Conservation (phyloP, 2,329 filamentous ascomycete genomes). For the Purpureocillium lavendulum region DNA sequence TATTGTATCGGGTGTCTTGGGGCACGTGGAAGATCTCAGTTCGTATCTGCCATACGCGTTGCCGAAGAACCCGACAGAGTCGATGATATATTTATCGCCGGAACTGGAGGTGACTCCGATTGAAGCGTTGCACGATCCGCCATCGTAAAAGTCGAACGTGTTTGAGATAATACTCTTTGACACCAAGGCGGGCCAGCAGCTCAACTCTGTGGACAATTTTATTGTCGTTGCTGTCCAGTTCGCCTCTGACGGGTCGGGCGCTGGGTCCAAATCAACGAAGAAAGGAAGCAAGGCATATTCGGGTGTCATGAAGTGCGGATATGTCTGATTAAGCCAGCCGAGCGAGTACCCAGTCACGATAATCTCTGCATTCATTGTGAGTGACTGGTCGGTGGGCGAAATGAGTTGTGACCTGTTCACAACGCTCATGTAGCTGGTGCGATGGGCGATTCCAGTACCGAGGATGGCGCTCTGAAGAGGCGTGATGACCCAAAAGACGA, state of each 20-base stretch:
- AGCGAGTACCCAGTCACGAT: slow-evolving; percentile 37
- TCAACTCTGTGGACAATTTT: slow-evolving; percentile 25
- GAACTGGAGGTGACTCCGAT: slow-evolving; percentile 22
- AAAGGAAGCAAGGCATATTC: slow-evolving; percentile 37
- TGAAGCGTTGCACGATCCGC: slow-evolving; percentile 25
- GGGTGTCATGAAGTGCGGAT: slow-evolving; percentile 32
- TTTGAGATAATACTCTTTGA: no score
- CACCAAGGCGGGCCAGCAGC: slow-evolving; percentile 30
- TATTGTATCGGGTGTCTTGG: slow-evolving; percentile 11
- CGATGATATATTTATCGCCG: no score
- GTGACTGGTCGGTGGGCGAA: slow-evolving; percentile 12
- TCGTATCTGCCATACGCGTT: slow-evolving; percentile 20
- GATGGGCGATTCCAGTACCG: slow-evolving; percentile 23
- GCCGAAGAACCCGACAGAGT: slow-evolving; percentile 33
- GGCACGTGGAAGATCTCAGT: slow-evolving; percentile 24
- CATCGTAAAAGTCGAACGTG: slow-evolving; percentile 26
- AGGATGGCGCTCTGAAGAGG: slow-evolving; percentile 49
- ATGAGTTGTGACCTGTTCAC: slow-evolving; percentile 7
- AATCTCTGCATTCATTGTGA: slow-evolving; percentile 22
- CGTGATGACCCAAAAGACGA: slow-evolving; percentile 47
- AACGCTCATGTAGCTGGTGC: slow-evolving; percentile 4
- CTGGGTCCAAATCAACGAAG: slow-evolving; percentile 6
- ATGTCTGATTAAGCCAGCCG: slow-evolving; percentile 33
- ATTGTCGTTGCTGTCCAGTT: slow-evolving; percentile 21
- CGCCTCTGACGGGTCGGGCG: not conserved